Percentiles rank a stretch among this genome's conserved stretches.
Conservation (phyloP, 768 basidiomycete genomes). For the Epithele typhae region DNA sequence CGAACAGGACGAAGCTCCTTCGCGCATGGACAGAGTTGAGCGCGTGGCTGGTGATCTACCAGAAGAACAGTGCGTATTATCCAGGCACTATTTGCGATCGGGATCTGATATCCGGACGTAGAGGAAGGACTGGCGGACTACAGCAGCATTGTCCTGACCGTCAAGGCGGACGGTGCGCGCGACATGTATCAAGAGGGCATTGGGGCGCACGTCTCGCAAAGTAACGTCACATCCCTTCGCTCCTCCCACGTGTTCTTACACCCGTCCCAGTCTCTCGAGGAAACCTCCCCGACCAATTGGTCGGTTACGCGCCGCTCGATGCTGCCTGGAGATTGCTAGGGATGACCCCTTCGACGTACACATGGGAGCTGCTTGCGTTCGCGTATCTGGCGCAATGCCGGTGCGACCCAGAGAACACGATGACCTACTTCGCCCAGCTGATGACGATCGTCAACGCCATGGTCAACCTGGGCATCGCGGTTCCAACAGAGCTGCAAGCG, state of each 20-base stretch:
- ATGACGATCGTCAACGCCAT: constrained; percentile 47
- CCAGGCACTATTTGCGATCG: no score
- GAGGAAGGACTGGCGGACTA: constrained; percentile 10
- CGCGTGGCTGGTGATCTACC: constrained; percentile 58
- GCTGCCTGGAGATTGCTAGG: constrained; percentile 50
- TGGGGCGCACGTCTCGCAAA: constrained; percentile 75
- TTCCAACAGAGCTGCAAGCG: constrained; percentile 45
- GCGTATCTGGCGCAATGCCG: constrained; percentile 79
- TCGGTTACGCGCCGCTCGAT: constrained; percentile 36
- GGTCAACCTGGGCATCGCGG: constrained; percentile 44
- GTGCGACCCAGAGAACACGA: constrained; percentile 66
- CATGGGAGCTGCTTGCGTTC: constrained; percentile 67
- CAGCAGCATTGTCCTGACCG: constrained; percentile 7
- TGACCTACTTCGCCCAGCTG: constrained; percentile 60
- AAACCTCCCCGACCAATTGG: constrained; percentile 38
- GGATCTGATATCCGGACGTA: no score
- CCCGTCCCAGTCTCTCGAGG: constrained; percentile 46
- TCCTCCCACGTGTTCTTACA: neutral
- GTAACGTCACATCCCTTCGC: constrained; percentile 45
- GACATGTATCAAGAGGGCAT: constrained; percentile 71
- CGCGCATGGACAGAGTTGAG: constrained; percentile 78
- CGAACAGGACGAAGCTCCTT: constrained; percentile 57
- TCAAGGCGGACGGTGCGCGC: constrained; percentile 53
- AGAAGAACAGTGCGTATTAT: constrained; percentile 6
- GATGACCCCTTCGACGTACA: constrained; percentile 61